A percentile compares a stretch with the other conserved stretches of the same genome.
phyloP scores from a whole-genome alignment of 1,139 yeast species.

The Citeromyces hawaiiensis region DNA sequence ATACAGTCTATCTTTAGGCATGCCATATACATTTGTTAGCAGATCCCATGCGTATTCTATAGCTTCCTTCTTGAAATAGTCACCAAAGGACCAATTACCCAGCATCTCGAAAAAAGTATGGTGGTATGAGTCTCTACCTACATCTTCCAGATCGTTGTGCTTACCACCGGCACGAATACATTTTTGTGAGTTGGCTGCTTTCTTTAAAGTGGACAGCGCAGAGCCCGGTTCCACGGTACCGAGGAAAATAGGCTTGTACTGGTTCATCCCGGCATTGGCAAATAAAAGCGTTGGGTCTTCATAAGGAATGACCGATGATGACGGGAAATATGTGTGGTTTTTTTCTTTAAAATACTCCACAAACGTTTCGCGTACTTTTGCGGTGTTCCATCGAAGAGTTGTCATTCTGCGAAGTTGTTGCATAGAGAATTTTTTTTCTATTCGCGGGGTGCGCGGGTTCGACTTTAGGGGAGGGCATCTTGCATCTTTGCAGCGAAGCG shows the following conservation, averaged over 20 bases:
- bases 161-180: conserved; percentile 99
- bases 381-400: conserved; percentile 38
- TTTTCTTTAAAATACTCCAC: conserved; percentile 61
- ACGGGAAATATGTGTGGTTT: conserved; percentile 72
- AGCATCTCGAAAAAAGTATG: conserved; percentile 98
- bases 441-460: too few species aligned
- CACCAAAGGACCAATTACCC: conserved; percentile 99
- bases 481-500: too few species aligned
- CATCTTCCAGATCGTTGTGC: conserved; percentile 97
- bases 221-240: conserved; percentile 96
- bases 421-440: not conserved
- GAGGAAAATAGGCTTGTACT: conserved; percentile 89
- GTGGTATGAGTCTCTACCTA: conserved; percentile 93
- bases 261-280: conserved; percentile 99
- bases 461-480: too few species aligned
- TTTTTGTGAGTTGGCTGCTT: conserved; percentile 93
- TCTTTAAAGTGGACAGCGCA: conserved; percentile 67
- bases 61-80: conserved; percentile 92
- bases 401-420: not conserved
- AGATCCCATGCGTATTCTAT: conserved; percentile 83
- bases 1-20: conserved; percentile 67
- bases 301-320: conserved; percentile 92
- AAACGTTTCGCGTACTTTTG: conserved; percentile 76
- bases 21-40: conserved; percentile 70
- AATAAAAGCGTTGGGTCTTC: conserved; percentile 94